These are phyloP conservation scores for Penicillium chermesinum DNA, from an alignment of 495 filamentous ascomycete genomes.

Conservation along the genomic window DNA sequence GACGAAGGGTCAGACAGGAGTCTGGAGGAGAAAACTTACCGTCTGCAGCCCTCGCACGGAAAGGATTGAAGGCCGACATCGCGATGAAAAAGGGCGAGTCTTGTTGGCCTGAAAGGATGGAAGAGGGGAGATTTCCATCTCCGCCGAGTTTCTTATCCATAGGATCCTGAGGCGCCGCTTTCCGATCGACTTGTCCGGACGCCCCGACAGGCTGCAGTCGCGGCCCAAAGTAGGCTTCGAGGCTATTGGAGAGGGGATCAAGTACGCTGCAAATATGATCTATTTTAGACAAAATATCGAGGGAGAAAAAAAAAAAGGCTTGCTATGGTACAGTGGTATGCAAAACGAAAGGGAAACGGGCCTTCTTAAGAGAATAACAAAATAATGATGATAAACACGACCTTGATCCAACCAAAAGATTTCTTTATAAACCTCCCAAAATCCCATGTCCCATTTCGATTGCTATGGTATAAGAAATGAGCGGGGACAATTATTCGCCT, in stretches of 20 bases:
- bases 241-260: background rate
- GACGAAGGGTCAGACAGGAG: slow-evolving; percentile 4
- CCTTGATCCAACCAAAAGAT: too few relatives aligned
- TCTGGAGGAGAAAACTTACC: slow-evolving; percentile 27
- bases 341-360: background rate
- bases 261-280: background rate
- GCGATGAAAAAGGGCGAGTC: slow-evolving; percentile 27
- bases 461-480: too few relatives aligned
- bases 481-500: too few relatives aligned
- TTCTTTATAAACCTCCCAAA: too few relatives aligned
- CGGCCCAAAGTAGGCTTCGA: background rate
- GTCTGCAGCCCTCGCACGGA: slow-evolving; percentile 43
- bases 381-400: too few relatives aligned
- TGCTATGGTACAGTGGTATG: slow-evolving; percentile 4
- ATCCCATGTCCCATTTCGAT: too few relatives aligned
- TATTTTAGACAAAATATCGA: too few relatives aligned
- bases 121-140: slow-evolving; percentile 15
- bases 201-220: slow-evolving; percentile 15
- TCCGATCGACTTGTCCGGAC: slow-evolving; percentile 27
- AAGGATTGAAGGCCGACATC: slow-evolving; percentile 57
- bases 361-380: background rate
- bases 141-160: slow-evolving; percentile 27
- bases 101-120: slow-evolving; percentile 11
- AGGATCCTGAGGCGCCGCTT: slow-evolving; percentile 24
- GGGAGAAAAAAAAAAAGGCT: background rate